phyloP scores from a whole-genome alignment of 139 green algal species.

The Dunaliella primolecta region DNA sequence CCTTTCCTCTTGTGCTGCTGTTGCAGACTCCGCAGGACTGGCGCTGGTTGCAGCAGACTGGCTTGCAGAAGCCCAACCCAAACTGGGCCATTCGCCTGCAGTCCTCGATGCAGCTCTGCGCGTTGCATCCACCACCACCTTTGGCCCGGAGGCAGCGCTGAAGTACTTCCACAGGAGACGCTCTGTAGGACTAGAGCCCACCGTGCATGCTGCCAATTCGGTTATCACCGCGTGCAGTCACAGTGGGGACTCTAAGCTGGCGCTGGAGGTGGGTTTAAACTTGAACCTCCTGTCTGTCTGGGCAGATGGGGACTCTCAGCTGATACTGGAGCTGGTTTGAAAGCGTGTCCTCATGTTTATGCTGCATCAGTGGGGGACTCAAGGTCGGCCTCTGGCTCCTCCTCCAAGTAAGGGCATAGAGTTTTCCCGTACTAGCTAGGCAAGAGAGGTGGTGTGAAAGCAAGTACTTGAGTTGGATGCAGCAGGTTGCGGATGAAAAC shows the following conservation, averaged over 20 bases:
- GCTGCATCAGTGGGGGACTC: too few relatives aligned
- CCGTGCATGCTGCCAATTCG: slow-evolving; percentile 15
- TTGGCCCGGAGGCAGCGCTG: not conserved
- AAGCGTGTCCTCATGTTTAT: too few relatives aligned
- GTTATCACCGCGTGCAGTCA: slow-evolving; percentile 24
- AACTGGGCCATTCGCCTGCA: slow-evolving; percentile 23
- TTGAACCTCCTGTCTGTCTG: too few relatives aligned
- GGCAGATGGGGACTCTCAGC: too few relatives aligned
- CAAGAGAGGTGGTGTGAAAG: too few relatives aligned
- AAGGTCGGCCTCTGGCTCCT: too few relatives aligned
- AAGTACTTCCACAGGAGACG: not conserved
- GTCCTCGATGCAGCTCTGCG: slow-evolving; percentile 17
- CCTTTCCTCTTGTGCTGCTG: not conserved
- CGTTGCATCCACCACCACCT: not conserved
- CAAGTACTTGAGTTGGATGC: too few relatives aligned
- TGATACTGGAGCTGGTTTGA: too few relatives aligned
- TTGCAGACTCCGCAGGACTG: not conserved
- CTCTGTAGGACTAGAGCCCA: not conserved
- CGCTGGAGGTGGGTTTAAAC: slow-evolving; percentile 11
- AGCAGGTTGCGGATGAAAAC: too few relatives aligned
- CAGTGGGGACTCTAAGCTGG: slow-evolving; percentile 3
- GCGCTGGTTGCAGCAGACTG: not conserved
- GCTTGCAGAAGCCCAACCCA: slow-evolving; percentile 5
- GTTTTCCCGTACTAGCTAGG: too few relatives aligned
- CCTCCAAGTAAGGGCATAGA: too few relatives aligned